Evolutionary conservation across 371 early-diverging fungal species (phyloP).

Genomic region (Thermomucor indicae-seudaticae): DNA sequence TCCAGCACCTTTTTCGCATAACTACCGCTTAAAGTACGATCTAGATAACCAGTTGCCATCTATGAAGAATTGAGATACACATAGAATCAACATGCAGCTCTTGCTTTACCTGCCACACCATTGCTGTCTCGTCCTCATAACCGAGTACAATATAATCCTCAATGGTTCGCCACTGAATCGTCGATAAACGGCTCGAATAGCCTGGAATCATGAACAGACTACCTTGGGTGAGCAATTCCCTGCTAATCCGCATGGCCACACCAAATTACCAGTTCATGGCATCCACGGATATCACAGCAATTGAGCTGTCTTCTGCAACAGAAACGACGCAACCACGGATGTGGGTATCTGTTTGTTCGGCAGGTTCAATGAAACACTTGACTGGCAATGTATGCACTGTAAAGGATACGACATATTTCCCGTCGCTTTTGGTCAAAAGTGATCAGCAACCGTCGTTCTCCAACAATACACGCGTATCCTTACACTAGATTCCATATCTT

Average conservation of each 20-base stretch:
- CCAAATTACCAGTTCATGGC: conserved; percentile 61
- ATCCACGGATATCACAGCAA: conserved; percentile 71
- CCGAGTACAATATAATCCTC: conserved; percentile 69
- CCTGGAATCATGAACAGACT: conserved; percentile 62
- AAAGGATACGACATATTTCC: conserved; percentile 64
- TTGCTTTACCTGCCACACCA: conserved; percentile 73
- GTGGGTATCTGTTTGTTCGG: conserved; percentile 52
- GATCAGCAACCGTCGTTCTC: not conserved
- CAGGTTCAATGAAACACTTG: conserved; percentile 57
- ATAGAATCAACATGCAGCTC: too few species aligned
- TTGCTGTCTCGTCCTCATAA: conserved; percentile 59
- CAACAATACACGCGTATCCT: conserved; percentile 5
- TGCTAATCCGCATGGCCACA: too few species aligned
- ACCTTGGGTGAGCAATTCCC: not conserved
- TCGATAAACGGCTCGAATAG: conserved; percentile 45
- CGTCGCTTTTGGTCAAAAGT: conserved; percentile 34
- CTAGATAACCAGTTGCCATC: conserved; percentile 75
- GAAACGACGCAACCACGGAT: conserved; percentile 63
- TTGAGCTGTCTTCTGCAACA: conserved; percentile 64
- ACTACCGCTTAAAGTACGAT: conserved; percentile 60
- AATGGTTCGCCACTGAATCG: conserved; percentile 66
- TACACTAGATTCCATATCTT: conserved; percentile 78
- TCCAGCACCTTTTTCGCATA: conserved; percentile 51
- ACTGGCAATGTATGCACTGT: conserved; percentile 59
- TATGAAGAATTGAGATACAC: conserved; percentile 8